Conservation (phyloP, 768 basidiomycete genomes). For the Russula emetica region DNA sequence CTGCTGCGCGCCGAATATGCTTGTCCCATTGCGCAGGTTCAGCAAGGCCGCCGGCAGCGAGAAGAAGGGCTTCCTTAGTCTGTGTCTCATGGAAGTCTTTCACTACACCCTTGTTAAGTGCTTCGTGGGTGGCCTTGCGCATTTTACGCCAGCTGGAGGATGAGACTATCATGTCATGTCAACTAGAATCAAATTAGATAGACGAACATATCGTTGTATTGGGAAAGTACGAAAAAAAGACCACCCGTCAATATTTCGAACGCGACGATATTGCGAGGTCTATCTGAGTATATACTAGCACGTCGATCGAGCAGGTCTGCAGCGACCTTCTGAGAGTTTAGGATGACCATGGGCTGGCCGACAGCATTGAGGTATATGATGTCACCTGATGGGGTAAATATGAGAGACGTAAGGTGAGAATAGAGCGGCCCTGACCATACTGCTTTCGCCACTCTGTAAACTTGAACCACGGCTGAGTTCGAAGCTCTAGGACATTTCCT, state of each 20-base stretch:
- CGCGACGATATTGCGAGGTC: constrained; percentile 27
- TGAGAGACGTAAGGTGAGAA: background rate
- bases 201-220: constrained; percentile 23
- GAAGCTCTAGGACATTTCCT: constrained; percentile 23
- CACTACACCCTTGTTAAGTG: constrained; percentile 32
- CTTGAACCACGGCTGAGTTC: constrained; percentile 23
- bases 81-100: constrained; percentile 32
- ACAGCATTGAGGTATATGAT: constrained; percentile 29
- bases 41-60: constrained; percentile 32
- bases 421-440: constrained; percentile 8
- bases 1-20: constrained; percentile 33
- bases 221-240: constrained; percentile 23
- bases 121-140: constrained; percentile 37
- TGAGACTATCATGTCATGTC: background rate
- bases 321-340: constrained; percentile 32
- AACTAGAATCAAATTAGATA: background rate
- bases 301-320: constrained; percentile 34
- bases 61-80: constrained; percentile 34
- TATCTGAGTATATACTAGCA: constrained; percentile 33
- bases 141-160: constrained; percentile 36
- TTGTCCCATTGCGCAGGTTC: constrained; percentile 35
- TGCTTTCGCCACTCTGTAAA: constrained; percentile 24
- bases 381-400: constrained; percentile 3
- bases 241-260: constrained; percentile 26
- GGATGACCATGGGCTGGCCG: constrained; percentile 29